phyloP scores from a whole-genome alignment of 805 yeast genomes.

The Candida pseudoglaebosa region DNA sequence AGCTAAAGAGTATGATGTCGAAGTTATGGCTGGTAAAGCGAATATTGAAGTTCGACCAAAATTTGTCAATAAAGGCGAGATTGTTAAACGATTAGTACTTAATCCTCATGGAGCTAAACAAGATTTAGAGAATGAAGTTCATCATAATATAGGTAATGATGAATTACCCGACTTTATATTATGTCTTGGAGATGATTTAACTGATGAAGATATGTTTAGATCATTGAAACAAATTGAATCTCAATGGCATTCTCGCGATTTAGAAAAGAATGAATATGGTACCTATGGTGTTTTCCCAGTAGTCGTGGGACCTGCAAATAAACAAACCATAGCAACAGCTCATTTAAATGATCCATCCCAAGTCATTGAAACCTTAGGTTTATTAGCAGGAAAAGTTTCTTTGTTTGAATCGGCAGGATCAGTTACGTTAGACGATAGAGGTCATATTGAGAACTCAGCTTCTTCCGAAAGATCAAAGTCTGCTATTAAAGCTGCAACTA shows the following conservation, averaged over 20 bases:
- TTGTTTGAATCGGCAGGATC: conserved; percentile 75
- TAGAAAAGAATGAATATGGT: conserved; percentile 44
- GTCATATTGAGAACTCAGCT: conserved; percentile 54
- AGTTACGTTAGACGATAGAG: conserved; percentile 72
- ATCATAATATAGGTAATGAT: conserved; percentile 30
- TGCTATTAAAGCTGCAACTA: conserved; percentile 30
- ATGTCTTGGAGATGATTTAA: conserved; percentile 92
- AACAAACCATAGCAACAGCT: conserved; percentile 78
- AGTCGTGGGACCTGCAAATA: conserved; percentile 90
- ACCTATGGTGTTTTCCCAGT: conserved; percentile 73
- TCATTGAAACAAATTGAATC: conserved; percentile 64
- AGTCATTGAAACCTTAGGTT: conserved; percentile 79
- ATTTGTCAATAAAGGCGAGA: conserved; percentile 95
- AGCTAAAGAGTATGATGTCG: conserved; percentile 70
- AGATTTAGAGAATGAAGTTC: conserved; percentile 23
- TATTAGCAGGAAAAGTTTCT: conserved; percentile 74
- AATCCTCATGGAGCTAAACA: conserved; percentile 58
- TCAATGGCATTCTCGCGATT: conserved; percentile 42
- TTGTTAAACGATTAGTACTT: conserved; percentile 73
- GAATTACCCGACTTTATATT: conserved; percentile 77
- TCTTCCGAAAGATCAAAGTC: conserved; percentile 39
- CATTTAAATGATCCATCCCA: conserved; percentile 81
- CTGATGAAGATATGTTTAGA: conserved; percentile 97
- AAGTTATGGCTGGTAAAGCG: conserved; percentile 96
- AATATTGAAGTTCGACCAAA: conserved; percentile 96